Conservation (phyloP, 495 filamentous ascomycete genomes). For the Podospora tetraspora region DNA sequence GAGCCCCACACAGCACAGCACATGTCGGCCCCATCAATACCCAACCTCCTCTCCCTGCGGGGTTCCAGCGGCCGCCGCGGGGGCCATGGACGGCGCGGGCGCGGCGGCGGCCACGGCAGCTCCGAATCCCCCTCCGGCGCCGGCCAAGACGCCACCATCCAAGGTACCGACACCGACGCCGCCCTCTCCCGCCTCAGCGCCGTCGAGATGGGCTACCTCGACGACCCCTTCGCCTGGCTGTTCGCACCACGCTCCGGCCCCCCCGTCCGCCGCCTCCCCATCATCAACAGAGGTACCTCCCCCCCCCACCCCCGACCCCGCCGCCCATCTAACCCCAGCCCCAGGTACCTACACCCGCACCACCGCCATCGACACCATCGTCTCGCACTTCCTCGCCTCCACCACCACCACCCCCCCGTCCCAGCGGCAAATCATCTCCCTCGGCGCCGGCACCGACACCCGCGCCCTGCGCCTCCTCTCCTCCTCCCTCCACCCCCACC, state of each 20-base stretch:
- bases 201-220: constrained; percentile 77
- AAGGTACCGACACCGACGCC: constrained; percentile 89
- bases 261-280: constrained; percentile 62
- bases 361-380: constrained; percentile 74
- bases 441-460: constrained; percentile 93
- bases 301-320: not conserved
- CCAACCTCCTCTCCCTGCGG: constrained; percentile 67
- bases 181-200: constrained; percentile 83
- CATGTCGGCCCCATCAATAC: constrained; percentile 71
- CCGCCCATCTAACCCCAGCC: not conserved
- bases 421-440: constrained; percentile 86
- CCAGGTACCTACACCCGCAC: constrained; percentile 92
- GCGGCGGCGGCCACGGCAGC: constrained; percentile 31
- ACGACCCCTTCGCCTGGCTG: constrained; percentile 67
- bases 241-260: constrained; percentile 50
- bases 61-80: constrained; percentile 34
- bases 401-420: constrained; percentile 24
- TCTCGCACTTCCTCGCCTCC: constrained; percentile 60
- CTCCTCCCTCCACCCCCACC: constrained; percentile 25
- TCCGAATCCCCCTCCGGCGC: constrained; percentile 14
- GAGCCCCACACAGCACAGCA: not conserved
- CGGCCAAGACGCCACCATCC: constrained; percentile 55
- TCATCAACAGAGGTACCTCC: constrained; percentile 47
- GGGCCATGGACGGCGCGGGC: constrained; percentile 32
- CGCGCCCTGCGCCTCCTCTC: constrained; percentile 67